Evolutionary conservation across 1,284 basidiomycete genomes (phyloP).

Genomic region (Wallemia hederae): DNA sequence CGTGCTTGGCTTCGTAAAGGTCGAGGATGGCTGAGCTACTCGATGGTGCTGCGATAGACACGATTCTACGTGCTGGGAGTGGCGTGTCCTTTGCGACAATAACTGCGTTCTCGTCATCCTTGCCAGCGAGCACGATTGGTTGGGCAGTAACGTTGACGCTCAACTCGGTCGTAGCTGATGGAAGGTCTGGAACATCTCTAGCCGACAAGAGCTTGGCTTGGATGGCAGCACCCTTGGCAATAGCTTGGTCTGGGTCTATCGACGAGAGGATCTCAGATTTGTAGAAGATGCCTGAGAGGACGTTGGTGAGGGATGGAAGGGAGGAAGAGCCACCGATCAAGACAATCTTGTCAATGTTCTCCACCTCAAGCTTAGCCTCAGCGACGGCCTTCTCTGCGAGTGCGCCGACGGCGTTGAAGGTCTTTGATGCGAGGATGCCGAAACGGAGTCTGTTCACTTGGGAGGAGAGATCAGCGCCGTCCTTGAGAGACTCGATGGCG

Average conservation of each 20-base stretch:
- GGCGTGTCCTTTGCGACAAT: conserved; percentile 42
- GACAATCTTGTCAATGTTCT: conserved; percentile 63
- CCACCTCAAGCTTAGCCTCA: conserved; percentile 35
- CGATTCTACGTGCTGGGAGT: conserved; percentile 40
- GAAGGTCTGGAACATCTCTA: conserved; percentile 17
- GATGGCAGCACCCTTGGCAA: conserved; percentile 62
- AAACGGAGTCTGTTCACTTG: conserved; percentile 84
- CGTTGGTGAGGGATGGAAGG: conserved; percentile 54
- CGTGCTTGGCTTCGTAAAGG: conserved; percentile 61
- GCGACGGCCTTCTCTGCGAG: conserved; percentile 34
- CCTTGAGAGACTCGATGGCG: conserved; percentile 72
- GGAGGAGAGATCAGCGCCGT: conserved; percentile 71
- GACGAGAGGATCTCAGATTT: conserved; percentile 24
- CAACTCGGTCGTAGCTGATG: conserved; percentile 22
- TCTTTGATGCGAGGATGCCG: conserved; percentile 46
- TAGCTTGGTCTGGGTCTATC: conserved; percentile 59
- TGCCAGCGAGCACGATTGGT: conserved; percentile 5
- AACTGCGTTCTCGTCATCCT: conserved; percentile 20
- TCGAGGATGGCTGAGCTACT: conserved; percentile 37
- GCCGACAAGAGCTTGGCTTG: conserved; percentile 45
- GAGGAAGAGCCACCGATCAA: conserved; percentile 69
- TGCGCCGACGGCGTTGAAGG: conserved; percentile 39
- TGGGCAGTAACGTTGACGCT: conserved; percentile 18
- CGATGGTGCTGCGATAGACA: conserved; percentile 37
- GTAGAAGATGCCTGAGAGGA: conserved; percentile 37